Base-by-base conservation (phyloP, 2,329 filamentous ascomycete species). In the Epichloe sp. region DNA sequence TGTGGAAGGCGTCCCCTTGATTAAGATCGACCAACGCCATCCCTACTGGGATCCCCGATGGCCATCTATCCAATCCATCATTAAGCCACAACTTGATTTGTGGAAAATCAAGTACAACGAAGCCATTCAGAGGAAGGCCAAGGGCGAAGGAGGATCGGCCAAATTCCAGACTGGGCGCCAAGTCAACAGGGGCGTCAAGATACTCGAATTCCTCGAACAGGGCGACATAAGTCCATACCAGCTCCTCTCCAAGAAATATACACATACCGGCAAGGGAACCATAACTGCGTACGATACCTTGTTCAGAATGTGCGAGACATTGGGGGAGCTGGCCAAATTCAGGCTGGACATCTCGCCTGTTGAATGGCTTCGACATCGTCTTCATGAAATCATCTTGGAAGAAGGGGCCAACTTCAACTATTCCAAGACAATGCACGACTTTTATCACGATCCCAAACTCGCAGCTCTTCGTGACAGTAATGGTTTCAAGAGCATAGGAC, bases 21-120 rank as follows among this genome's bases (percentile, higher is more conserved):
- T 65, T 38, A 77, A 76, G 58, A 78, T 80, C 47, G 62, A 69
- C 41, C 63, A 69, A 15, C 62, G 58, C 7, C 72, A 80, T 41
- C 71, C 74, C 0, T 80, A 80, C 59, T 81, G 77, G 77, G 76
- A 80, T 14, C 60, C 68, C 0, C 68, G 70, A 4, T 81, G 78
- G 78, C 68, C 69, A 11, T 62, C 71, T 3, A 62, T 78, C 4
- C 69, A 69, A 50, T 59, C 61, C 1, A 55, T 69, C 6, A 71
- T 78, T 7, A 63, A 69, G 43, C 66, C 68, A 0, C 66, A 71
- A 37, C 63, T 77, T 7, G 64, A 70, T 6, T 68, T 68, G 40
- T 79, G 76, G 74, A 66, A 66, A 19, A 67, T 69, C 36, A 79
- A 75, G 61, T 68, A 72, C 21, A 65, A 69, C 36, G 58, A 64